Evolutionary conservation across 2,329 filamentous ascomycete genomes (phyloP), one percentile per base, ranked within the genome.

Genomic region (Pyrenophora graminea): DNA sequence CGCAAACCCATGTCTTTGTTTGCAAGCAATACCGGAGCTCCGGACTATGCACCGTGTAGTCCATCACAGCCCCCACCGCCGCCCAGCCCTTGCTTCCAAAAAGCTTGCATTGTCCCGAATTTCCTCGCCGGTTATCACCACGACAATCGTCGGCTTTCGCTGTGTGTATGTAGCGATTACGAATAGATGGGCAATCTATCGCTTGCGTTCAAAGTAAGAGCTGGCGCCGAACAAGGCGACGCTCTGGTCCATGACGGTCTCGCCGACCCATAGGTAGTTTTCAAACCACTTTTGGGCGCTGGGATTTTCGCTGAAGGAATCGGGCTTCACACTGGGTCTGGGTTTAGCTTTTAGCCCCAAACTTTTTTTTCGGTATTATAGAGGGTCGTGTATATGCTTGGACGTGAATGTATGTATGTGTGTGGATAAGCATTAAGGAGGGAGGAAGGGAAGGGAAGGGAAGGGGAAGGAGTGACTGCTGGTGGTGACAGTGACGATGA

Each of bases 161-260:
- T 21, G 19, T 21, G 19, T 21, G 19, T 21, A 25, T 15, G 15
- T 15, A 15, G 15, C 15, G 15, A 15, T 15, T 15, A 27, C 15
- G 4, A 19, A 3, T 8, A 25, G 23, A 9, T 39, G 21, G 13
- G 21, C 12, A 12, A 10, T 52, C 49, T 62, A 72, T 41, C 92
- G 85, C 74, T 85, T 92, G 69, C 94, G 85, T 79, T 97, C 92
- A 73, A 99, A 99, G 77, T 86, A 99, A 53, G 87, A 84, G 71
- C 90, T 95, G 41, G 89, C 87, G 36, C 91, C 89, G 72, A 96
- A 90, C 50, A 97, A 84, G 34, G 92, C 92, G 27, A 97, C 91
- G 25, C 91, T 95, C 79, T 95, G 89, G 75, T 99, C 94, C 91
- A 99, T 96, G 59, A 97, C 89, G 85, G 91, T 96, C 79, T 99